Conservation (phyloP, 768 basidiomycete genomes). For the Kwoniella mangroviensis region DNA sequence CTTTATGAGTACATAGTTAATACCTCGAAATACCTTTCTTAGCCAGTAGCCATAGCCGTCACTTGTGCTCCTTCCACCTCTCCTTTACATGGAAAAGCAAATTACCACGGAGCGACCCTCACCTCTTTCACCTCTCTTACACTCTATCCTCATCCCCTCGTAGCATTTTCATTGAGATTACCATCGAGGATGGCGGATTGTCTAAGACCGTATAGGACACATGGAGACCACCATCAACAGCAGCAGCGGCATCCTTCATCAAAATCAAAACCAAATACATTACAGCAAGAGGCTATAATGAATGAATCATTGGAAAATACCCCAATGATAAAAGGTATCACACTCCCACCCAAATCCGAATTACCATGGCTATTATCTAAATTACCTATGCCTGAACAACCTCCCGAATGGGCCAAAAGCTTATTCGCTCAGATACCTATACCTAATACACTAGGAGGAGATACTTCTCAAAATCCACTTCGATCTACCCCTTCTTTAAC, state of each 20-base stretch:
- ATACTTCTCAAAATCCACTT: neutral
- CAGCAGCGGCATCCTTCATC: neutral
- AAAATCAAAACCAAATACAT: neutral
- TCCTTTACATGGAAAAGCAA: slow-evolving; percentile 18
- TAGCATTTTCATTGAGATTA: slow-evolving; percentile 85
- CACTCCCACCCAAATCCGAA: slow-evolving; percentile 10
- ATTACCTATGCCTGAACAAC: slow-evolving; percentile 24
- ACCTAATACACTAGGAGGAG: slow-evolving; percentile 12
- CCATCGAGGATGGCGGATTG: slow-evolving; percentile 80
- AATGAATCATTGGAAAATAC: neutral
- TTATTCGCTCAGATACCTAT: slow-evolving; percentile 17
- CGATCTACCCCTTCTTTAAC: neutral
- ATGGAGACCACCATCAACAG: neutral
- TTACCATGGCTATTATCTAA: slow-evolving; percentile 21
- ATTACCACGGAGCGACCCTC: slow-evolving; percentile 86
- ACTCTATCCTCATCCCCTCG: slow-evolving; percentile 82
- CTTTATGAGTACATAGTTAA: too few species aligned
- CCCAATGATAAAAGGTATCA: slow-evolving; percentile 4
- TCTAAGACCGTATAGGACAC: slow-evolving; percentile 32
- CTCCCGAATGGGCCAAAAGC: slow-evolving; percentile 14
- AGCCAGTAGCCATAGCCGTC: slow-evolving; percentile 86
- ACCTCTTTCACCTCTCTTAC: slow-evolving; percentile 92
- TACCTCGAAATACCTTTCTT: slow-evolving; percentile 41
- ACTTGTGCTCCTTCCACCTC: slow-evolving; percentile 54
- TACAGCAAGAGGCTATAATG: neutral